phyloP scores from a whole-genome alignment of 1,139 yeast species.

The Nakaseomyces kungkrabaensis region DNA sequence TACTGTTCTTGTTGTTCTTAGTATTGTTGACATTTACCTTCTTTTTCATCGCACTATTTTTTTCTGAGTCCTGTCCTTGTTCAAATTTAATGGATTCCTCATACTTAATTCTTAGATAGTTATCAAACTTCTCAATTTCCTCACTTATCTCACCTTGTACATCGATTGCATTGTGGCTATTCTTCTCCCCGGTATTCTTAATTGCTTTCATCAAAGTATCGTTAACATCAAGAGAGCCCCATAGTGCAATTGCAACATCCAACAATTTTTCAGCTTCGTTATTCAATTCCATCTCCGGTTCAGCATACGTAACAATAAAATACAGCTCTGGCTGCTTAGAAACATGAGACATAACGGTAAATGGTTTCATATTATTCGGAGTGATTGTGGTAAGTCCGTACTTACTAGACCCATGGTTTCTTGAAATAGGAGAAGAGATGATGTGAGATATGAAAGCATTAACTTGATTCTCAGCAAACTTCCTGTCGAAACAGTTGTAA shows the following conservation, averaged over 20 bases:
- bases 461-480: slow-evolving; percentile 43
- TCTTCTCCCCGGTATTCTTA: slow-evolving; percentile 21
- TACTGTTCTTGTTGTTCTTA: slow-evolving; percentile 9
- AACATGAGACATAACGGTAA: slow-evolving; percentile 25
- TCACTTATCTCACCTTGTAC: slow-evolving; percentile 23
- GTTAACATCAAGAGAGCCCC: slow-evolving; percentile 24
- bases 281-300: slow-evolving; percentile 27
- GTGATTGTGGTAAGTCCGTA: not conserved
- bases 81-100: slow-evolving; percentile 19
- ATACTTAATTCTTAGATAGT: slow-evolving; percentile 27
- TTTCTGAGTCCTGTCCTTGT: not conserved
- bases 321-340: slow-evolving; percentile 26
- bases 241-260: slow-evolving; percentile 21
- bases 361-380: slow-evolving; percentile 25
- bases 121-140: slow-evolving; percentile 26
- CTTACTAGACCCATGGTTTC: slow-evolving; percentile 4
- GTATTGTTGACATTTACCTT: slow-evolving; percentile 5
- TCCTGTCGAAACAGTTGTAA: slow-evolving; percentile 35
- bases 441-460: slow-evolving; percentile 37
- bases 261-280: slow-evolving; percentile 28
- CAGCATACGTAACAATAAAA: slow-evolving; percentile 26
- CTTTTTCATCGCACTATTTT: slow-evolving; percentile 4
- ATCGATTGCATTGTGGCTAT: slow-evolving; percentile 18
- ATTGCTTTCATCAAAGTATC: slow-evolving; percentile 23
- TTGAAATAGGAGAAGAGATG: slow-evolving; percentile 24